These are phyloP conservation scores for Alternaria conjuncta DNA, from an alignment of 2,329 filamentous ascomycete species.

Conservation along the genomic window DNA sequence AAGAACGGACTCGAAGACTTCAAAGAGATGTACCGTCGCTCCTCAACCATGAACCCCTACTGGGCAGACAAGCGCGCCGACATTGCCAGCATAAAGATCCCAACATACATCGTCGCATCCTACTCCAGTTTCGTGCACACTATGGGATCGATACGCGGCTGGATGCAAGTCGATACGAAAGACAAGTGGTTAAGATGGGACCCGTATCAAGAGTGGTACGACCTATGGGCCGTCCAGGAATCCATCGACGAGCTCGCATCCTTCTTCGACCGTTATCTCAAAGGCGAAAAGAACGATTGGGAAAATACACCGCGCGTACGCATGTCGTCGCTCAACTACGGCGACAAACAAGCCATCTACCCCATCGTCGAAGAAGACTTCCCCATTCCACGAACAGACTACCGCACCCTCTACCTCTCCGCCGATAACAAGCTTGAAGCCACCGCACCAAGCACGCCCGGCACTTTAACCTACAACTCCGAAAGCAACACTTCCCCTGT, in stretches of 20 bases:
- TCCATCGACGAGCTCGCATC: slow-evolving; percentile 18
- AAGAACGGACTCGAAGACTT: slow-evolving; percentile 14
- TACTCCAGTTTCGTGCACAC: slow-evolving; percentile 23
- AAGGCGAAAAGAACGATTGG: slow-evolving; percentile 55
- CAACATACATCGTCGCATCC: slow-evolving; percentile 18
- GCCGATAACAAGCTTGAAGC: neutral
- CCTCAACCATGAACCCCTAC: slow-evolving; percentile 15
- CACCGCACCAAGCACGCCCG: neutral
- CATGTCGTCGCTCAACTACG: slow-evolving; percentile 45
- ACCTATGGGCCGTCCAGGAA: slow-evolving; percentile 16
- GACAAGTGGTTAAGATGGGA: slow-evolving; percentile 26
- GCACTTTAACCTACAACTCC: slow-evolving; percentile 5
- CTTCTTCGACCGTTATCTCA: slow-evolving; percentile 58
- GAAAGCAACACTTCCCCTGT: slow-evolving; percentile 2
- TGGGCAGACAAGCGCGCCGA: slow-evolving; percentile 20
- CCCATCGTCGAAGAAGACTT: slow-evolving; percentile 22
- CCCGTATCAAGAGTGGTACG: slow-evolving; percentile 25
- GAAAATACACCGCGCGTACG: slow-evolving; percentile 56
- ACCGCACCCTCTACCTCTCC: slow-evolving; percentile 17
- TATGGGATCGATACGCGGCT: slow-evolving; percentile 23
- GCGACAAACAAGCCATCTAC: slow-evolving; percentile 17
- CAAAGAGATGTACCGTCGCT: slow-evolving; percentile 15
- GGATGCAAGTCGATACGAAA: slow-evolving; percentile 10
- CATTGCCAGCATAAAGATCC: slow-evolving; percentile 20
- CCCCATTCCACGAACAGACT: slow-evolving; percentile 23